Percentiles rank a stretch among this genome's conserved stretches.
Conservation (phyloP, 2,329 filamentous ascomycete species). For the Hypomyces rosellus region DNA sequence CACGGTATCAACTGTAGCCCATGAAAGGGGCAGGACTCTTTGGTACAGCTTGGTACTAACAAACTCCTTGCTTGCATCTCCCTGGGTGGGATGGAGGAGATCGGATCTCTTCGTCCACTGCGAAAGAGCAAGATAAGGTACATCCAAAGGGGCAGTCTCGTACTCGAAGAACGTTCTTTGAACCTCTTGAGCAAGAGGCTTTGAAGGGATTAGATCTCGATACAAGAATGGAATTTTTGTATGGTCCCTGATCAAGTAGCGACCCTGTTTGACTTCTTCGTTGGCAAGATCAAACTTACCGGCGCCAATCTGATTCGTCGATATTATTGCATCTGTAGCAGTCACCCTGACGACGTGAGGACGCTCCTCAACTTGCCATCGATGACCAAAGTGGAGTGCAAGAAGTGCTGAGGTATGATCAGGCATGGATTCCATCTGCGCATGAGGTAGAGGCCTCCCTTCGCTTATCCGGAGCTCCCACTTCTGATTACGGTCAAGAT, state of each 20-base stretch:
- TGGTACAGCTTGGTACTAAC: conserved; percentile 37
- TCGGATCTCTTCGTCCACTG: conserved; percentile 51
- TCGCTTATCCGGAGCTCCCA: conserved; percentile 28
- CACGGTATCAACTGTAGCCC: conserved; percentile 45
- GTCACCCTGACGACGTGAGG: conserved; percentile 40
- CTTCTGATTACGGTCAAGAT: conserved; percentile 29
- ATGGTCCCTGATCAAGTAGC: conserved; percentile 36
- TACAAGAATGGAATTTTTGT: conserved; percentile 34
- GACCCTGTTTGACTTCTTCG: conserved; percentile 15
- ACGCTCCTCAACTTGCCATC: conserved; percentile 33
- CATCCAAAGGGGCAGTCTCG: conserved; percentile 34
- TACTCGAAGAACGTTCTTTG: conserved; percentile 31
- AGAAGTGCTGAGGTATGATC: conserved; percentile 44
- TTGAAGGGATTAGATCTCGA: conserved; percentile 33
- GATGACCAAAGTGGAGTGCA: conserved; percentile 41
- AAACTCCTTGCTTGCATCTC: conserved; percentile 9
- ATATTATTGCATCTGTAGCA: conserved; percentile 19
- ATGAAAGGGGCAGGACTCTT: conserved; percentile 38
- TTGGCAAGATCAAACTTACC: conserved; percentile 19
- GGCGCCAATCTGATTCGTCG: conserved; percentile 26
- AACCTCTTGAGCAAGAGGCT: conserved; percentile 37
- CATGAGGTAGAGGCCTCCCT: conserved; percentile 14
- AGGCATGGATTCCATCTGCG: conserved; percentile 12
- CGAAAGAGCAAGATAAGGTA: conserved; percentile 42
- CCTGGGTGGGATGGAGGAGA: conserved; percentile 43